Evolutionary conservation across 1,139 yeast genomes (phyloP).

Genomic region (Protomyces inouyei): DNA sequence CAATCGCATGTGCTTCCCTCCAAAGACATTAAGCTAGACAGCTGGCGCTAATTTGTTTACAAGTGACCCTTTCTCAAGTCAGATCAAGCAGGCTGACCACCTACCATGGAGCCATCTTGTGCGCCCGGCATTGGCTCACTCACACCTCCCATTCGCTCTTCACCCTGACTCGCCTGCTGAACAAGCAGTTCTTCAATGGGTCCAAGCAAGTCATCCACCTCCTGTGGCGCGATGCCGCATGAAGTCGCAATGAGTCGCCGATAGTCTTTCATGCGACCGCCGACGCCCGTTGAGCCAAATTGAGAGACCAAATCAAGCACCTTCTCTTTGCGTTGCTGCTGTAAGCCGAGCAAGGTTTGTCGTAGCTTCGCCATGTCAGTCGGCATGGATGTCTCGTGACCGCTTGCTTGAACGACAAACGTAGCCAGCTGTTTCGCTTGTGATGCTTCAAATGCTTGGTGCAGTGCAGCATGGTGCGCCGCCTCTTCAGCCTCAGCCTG

Average conservation of each 20-base stretch:
- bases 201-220: slow-evolving; percentile 12
- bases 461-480: not conserved
- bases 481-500: slow-evolving; percentile 36
- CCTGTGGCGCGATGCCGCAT: slow-evolving; percentile 17
- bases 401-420: slow-evolving; percentile 54
- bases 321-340: slow-evolving; percentile 46
- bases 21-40: no score
- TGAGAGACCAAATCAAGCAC: slow-evolving; percentile 47
- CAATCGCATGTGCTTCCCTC: no score
- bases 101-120: no score
- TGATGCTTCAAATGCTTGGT: slow-evolving; percentile 16
- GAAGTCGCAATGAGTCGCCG: slow-evolving; percentile 65
- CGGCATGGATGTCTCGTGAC: slow-evolving; percentile 48
- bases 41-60: no score
- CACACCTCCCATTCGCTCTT: not conserved
- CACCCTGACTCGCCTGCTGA: not conserved
- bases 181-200: slow-evolving; percentile 16
- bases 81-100: no score
- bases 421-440: slow-evolving; percentile 38
- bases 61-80: no score
- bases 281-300: slow-evolving; percentile 46
- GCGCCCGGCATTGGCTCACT: no score
- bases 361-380: slow-evolving; percentile 43
- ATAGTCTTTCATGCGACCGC: slow-evolving; percentile 70
- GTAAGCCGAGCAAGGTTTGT: slow-evolving; percentile 46